Percentiles rank a stretch among this genome's conserved stretches.
phyloP scores from a whole-genome alignment of 352 stramenopile species.

The Pythium guiyangense region DNA sequence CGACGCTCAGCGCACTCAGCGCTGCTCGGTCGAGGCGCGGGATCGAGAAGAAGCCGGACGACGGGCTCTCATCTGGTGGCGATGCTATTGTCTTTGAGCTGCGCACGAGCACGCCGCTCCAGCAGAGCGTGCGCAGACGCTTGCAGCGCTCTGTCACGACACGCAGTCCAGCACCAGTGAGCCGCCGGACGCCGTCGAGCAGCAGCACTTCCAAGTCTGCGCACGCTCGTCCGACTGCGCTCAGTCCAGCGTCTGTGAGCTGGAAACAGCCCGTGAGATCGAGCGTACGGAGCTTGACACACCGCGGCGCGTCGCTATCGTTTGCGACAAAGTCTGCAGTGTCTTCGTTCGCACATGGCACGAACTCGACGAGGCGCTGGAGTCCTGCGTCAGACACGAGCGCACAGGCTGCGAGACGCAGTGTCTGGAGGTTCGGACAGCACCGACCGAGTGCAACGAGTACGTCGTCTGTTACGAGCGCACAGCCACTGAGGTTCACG shows the following conservation, averaged over 20 bases:
- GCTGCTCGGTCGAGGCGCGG: slow-evolving; percentile 33
- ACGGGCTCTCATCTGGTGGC: slow-evolving; percentile 1
- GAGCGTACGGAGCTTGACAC: slow-evolving; percentile 32
- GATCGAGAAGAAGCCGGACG: slow-evolving; percentile 58
- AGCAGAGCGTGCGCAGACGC: slow-evolving; percentile 34
- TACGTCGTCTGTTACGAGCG: slow-evolving; percentile 47
- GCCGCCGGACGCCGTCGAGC: slow-evolving; percentile 54
- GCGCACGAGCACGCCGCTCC: slow-evolving; percentile 60
- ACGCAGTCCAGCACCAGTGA: slow-evolving; percentile 25
- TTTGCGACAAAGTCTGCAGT: slow-evolving; percentile 22
- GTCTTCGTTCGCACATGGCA: slow-evolving; percentile 17
- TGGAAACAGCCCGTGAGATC: slow-evolving; percentile 68
- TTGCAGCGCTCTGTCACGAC: slow-evolving; percentile 30
- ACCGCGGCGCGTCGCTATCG: slow-evolving; percentile 22
- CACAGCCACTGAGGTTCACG: slow-evolving; percentile 52
- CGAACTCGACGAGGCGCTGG: slow-evolving; percentile 33
- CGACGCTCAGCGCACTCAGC: slow-evolving; percentile 18
- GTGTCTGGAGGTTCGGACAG: slow-evolving; percentile 27
- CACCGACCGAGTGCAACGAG: slow-evolving; percentile 39
- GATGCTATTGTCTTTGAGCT: slow-evolving; percentile 18
- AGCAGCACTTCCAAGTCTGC: slow-evolving; percentile 32
- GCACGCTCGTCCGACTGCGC: slow-evolving; percentile 32
- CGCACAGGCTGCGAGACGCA: slow-evolving; percentile 53
- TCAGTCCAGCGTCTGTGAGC: slow-evolving; percentile 46
- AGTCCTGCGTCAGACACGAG: slow-evolving; percentile 51